phyloP scores from a whole-genome alignment of 306 rosid genomes.

The Myrica gale region DNA sequence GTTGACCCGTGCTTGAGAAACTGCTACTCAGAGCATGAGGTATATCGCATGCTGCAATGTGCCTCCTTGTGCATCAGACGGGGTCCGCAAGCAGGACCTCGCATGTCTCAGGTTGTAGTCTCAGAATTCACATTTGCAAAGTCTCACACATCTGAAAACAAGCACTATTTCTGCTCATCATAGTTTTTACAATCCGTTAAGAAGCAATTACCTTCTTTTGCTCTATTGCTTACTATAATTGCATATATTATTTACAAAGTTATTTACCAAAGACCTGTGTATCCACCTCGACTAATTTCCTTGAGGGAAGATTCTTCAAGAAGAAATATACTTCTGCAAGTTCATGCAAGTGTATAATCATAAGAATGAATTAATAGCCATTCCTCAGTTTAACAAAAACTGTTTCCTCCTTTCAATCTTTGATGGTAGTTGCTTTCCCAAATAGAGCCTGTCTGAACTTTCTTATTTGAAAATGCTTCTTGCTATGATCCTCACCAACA shows the following conservation, averaged over 20 bases:
- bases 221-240: not conserved
- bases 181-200: not conserved
- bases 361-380: too few species aligned
- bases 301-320: not conserved
- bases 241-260: not conserved
- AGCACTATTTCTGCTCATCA: not conserved
- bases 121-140: not conserved
- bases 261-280: not conserved
- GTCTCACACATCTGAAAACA: not conserved
- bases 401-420: too few species aligned
- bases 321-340: not conserved
- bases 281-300: not conserved
- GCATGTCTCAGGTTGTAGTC: conserved; percentile 83
- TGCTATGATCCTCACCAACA: too few species aligned
- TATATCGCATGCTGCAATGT: conserved; percentile 69
- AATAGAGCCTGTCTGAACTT: too few species aligned
- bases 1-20: conserved; percentile 67
- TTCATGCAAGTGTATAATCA: too few species aligned
- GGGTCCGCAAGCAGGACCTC: conserved; percentile 73
- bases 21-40: conserved; percentile 54
- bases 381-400: too few species aligned
- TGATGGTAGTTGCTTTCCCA: too few species aligned
- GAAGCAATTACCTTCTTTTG: too few species aligned
- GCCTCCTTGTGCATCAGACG: conserved; percentile 71
- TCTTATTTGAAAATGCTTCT: too few species aligned